These are phyloP conservation scores for Sclerotinia trifoliorum DNA, from an alignment of 2,329 filamentous ascomycete species.

Conservation along the genomic window DNA sequence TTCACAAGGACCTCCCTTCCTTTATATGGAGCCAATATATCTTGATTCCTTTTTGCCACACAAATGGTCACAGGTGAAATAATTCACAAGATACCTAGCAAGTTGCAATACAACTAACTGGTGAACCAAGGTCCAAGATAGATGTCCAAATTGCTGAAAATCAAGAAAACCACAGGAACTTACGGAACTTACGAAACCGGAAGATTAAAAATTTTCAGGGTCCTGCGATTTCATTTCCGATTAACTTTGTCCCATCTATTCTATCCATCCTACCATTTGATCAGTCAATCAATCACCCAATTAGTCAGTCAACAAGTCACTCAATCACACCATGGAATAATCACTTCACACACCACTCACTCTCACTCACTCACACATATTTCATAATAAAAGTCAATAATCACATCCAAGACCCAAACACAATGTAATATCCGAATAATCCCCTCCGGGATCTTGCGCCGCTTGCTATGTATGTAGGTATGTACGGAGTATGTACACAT, in stretches of 20 bases:
- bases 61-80: slow-evolving; percentile 2
- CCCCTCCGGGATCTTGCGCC: slow-evolving; percentile 1
- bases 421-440: slow-evolving; percentile 3
- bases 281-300: background rate
- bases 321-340: background rate
- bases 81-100: background rate
- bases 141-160: background rate
- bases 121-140: background rate
- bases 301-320: background rate
- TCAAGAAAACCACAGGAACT: slow-evolving; percentile 6
- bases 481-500: no score
- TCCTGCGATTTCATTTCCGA: background rate
- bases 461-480: background rate
- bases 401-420: background rate
- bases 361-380: no score
- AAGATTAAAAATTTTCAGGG: background rate
- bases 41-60: background rate
- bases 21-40: background rate
- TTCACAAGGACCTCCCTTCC: slow-evolving; percentile 8
- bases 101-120: background rate
- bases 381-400: background rate
- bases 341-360: background rate
- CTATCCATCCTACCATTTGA: background rate
- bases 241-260: no score
- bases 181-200: background rate